Percentiles rank a stretch among this genome's conserved stretches.
Conservation (phyloP, 2,329 filamentous ascomycete species). For the Penicillium sp. region DNA sequence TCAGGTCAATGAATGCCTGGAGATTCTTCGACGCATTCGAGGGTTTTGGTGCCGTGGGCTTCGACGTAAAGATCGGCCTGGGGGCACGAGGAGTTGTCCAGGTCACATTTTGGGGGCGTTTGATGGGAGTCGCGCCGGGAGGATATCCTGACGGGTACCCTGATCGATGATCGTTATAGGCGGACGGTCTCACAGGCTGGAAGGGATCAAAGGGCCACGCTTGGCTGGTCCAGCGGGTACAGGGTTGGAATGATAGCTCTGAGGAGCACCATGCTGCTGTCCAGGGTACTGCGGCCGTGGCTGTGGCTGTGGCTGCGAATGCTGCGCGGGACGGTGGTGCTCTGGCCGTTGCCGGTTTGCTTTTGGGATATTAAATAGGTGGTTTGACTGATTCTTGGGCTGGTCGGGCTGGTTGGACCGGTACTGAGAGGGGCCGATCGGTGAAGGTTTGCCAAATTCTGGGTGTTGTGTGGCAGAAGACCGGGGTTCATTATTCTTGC, state of each 20-base stretch:
- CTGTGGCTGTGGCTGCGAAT: slow-evolving; percentile 20
- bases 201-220: slow-evolving; percentile 38
- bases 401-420: slow-evolving; percentile 32
- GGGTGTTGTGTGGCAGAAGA: slow-evolving; percentile 39
- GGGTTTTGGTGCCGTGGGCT: slow-evolving; percentile 36
- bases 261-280: slow-evolving; percentile 12
- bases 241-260: slow-evolving; percentile 16
- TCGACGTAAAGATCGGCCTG: slow-evolving; percentile 51
- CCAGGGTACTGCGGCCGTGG: slow-evolving; percentile 17
- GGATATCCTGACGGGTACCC: slow-evolving; percentile 27
- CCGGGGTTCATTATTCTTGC: slow-evolving; percentile 33
- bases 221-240: slow-evolving; percentile 21
- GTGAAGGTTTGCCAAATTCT: slow-evolving; percentile 57
- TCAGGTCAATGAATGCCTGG: slow-evolving; percentile 48
- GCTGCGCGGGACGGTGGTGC: slow-evolving; percentile 40
- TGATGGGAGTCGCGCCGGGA: slow-evolving; percentile 40
- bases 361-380: slow-evolving; percentile 51
- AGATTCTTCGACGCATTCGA: slow-evolving; percentile 42
- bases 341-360: slow-evolving; percentile 47
- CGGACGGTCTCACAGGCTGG: slow-evolving; percentile 36
- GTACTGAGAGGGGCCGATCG: slow-evolving; percentile 45
- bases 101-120: slow-evolving; percentile 46
- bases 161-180: slow-evolving; percentile 32
- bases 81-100: slow-evolving; percentile 49
- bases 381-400: slow-evolving; percentile 27